phyloP scores from a whole-genome alignment of 2,329 filamentous ascomycete genomes.

The Meredithiella fracta region DNA sequence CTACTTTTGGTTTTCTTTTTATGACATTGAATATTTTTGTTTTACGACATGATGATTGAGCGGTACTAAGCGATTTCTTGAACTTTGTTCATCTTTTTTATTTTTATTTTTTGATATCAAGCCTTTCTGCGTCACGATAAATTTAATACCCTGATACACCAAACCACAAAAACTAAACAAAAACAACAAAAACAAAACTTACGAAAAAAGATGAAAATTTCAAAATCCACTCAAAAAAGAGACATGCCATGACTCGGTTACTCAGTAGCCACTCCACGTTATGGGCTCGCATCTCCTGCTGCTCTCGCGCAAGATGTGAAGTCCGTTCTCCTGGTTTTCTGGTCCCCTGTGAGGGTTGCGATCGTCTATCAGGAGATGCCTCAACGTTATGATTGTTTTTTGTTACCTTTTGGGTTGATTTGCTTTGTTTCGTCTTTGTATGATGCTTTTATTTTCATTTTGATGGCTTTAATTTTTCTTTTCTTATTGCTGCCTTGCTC shows the following conservation, averaged over 20 bases:
- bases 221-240: constrained; percentile 9
- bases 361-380: not conserved
- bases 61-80: constrained; percentile 1
- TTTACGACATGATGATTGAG: constrained; percentile 1
- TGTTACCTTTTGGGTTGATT: constrained; percentile 1
- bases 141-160: not conserved
- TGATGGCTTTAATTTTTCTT: not conserved
- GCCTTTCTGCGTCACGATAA: constrained; percentile 2
- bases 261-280: not conserved
- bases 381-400: constrained; percentile 2
- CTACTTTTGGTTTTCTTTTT: not conserved
- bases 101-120: not conserved
- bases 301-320: not conserved
- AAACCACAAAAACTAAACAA: constrained; percentile 6
- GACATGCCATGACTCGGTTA: constrained; percentile 1
- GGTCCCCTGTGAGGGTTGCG: not conserved
- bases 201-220: constrained; percentile 10
- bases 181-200: not conserved
- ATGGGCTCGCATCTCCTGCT: not conserved
- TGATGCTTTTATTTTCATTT: not conserved
- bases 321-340: not conserved
- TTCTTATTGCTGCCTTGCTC: constrained; percentile 1
- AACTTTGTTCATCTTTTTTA: not conserved
- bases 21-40: constrained; percentile 8
- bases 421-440: constrained; percentile 1